Base-by-base conservation (phyloP, 768 basidiomycete genomes). In the Agrocybe praecox region DNA sequence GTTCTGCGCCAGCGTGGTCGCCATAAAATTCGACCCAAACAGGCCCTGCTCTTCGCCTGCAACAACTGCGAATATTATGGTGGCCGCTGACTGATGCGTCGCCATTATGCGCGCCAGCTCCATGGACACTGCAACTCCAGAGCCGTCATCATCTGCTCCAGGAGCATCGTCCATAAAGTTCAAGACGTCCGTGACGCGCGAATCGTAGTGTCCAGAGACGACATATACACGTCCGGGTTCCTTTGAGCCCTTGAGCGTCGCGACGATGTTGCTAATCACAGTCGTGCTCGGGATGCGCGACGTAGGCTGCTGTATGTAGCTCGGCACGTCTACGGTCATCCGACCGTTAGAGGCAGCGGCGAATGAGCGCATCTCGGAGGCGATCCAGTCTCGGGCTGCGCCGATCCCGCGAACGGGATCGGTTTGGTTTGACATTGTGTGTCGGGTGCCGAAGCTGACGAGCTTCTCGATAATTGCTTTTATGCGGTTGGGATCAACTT, bases 371-470 rank as follows among this genome's bases (percentile, higher is more conserved):
- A 83, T 74, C 64, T 83, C 70, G 4, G 74, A 62, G 3, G 78
- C 79, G 59, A 83, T 78, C 83, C 82, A 85, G 67, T 83, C 80
- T 24, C 81, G 68, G 17, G 83, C 79, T 6, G 82, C 83, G 43
- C 82, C 82, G 36, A 85, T 81, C 0, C 82, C 82, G 33, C 81
- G 77, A 10, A 66, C 63, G 17, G 82, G 80, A 61, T 83, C 77
- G 6, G 81, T 82, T 66, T 83, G 81, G 61, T 64, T 80, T 24
- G 82, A 83, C 43, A 78, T 72, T 24, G 82, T 84, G 68, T 78
- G 74, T 10, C 82, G 75, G 18, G 82, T 85, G 18, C 82, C 83
- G 60, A 84, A 83, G 19, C 81, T 79, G 46, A 79, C 79, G 33
- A 85, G 80, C 62, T 81, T 81, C 46, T 66, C 67, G 59, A 84